Evolutionary conservation across 495 filamentous ascomycete genomes (phyloP).

Genomic region (Penicillium alfredii): DNA sequence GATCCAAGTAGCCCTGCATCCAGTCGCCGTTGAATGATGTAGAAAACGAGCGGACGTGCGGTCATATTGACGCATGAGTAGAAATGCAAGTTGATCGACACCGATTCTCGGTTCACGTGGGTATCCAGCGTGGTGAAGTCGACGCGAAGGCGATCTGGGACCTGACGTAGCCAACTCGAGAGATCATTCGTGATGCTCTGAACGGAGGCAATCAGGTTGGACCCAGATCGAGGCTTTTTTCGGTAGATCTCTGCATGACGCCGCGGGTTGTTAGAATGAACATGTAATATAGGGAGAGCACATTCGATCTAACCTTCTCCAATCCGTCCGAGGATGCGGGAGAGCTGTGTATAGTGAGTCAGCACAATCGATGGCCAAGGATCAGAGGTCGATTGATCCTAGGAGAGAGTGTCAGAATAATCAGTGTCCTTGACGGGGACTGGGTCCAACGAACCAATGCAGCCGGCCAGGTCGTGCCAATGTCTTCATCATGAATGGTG

Average conservation of each 20-base stretch:
- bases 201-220: constrained; percentile 39
- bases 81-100: constrained; percentile 44
- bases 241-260: constrained; percentile 37
- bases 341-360: constrained; percentile 41
- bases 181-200: constrained; percentile 41
- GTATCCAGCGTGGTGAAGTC: constrained; percentile 34
- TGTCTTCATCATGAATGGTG: constrained; percentile 46
- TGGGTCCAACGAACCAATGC: constrained; percentile 20
- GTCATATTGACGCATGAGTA: constrained; percentile 51
- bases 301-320: constrained; percentile 38
- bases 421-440: too few species aligned
- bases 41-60: constrained; percentile 42
- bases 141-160: constrained; percentile 40
- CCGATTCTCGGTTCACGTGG: constrained; percentile 36
- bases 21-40: constrained; percentile 43
- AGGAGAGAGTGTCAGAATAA: constrained; percentile 4
- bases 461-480: constrained; percentile 37
- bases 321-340: constrained; percentile 40
- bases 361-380: constrained; percentile 44
- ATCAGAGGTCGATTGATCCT: constrained; percentile 23
- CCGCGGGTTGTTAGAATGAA: too few species aligned
- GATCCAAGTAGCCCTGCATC: constrained; percentile 20
- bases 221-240: constrained; percentile 36
- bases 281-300: too few species aligned
- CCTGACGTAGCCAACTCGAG: constrained; percentile 34